Evolutionary conservation across 768 basidiomycete genomes (phyloP).

Genomic region (Steccherinum ochraceum): DNA sequence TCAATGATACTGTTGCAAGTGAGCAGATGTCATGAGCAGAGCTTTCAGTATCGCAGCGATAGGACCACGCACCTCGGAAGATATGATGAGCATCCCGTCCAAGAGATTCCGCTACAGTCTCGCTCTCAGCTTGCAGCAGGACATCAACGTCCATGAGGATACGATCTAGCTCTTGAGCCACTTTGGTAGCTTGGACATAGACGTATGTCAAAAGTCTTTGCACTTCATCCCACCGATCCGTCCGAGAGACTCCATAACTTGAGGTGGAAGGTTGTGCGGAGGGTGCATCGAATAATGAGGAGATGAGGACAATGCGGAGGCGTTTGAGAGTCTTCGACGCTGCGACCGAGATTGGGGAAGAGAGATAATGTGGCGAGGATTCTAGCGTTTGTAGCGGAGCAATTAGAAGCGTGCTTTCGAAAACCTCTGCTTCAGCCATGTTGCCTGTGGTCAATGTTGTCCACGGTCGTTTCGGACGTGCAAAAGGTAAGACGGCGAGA

Average conservation of each 20-base stretch:
- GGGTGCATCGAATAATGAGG: conserved; percentile 44
- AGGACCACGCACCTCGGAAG: conserved; percentile 14
- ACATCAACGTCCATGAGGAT: conserved; percentile 77
- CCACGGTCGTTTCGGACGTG: too few species aligned
- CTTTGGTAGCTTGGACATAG: conserved; percentile 80
- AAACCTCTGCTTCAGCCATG: conserved; percentile 3
- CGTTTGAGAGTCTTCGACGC: conserved; percentile 37
- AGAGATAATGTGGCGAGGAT: conserved; percentile 45
- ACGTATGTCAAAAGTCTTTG: conserved; percentile 76
- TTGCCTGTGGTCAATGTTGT: too few species aligned
- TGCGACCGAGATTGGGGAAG: conserved; percentile 46
- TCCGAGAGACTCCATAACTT: conserved; percentile 27
- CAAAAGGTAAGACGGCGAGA: too few species aligned
- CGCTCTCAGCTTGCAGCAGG: conserved; percentile 53
- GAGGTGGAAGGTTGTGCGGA: conserved; percentile 5
- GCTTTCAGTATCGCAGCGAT: too few species aligned
- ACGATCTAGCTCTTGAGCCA: conserved; percentile 60
- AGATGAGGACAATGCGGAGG: conserved; percentile 62
- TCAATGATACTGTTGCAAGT: background rate
- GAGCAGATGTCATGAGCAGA: too few species aligned
- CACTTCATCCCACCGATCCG: conserved; percentile 54
- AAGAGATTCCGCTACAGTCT: conserved; percentile 32
- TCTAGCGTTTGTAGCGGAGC: conserved; percentile 9
- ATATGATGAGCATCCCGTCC: conserved; percentile 29
- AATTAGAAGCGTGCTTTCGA: conserved; percentile 4